Base-by-base conservation (phyloP, 2,329 filamentous ascomycete genomes). In the Elsinoe ampelina region DNA sequence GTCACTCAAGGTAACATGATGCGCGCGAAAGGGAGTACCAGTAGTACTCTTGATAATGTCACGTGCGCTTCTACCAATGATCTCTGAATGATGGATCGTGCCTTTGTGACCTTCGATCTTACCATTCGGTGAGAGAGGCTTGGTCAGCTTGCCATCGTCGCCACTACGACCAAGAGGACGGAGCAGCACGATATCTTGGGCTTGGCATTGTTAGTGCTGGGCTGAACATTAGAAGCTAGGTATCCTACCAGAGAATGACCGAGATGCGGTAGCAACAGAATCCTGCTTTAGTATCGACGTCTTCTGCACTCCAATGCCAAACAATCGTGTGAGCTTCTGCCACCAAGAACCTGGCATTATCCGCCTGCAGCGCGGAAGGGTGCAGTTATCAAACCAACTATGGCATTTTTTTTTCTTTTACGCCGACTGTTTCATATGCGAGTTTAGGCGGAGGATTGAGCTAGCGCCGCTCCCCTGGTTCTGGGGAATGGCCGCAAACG, bases 1-100 rank as follows among this genome's bases (percentile, higher is more conserved):
- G 69, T 89, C 84, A 48, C 84, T 83, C 57, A 93, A 72, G 0
- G 84, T 84, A 13, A 87, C 85, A 61, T 82, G 79, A 55, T 80
- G 78, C 39, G 89, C 65, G 59, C 82, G 75, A 58, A 80, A 81
- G 3, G 75, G 66, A 59, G 62, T 63, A 67, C 77, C 77, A 1
- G 59, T 61, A 12, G 72, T 75, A 47, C 83, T 79, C 36, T 71
- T 67, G 10, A 89, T 72, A n/a, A 76, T 65, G 61, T 86, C 82
- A 59, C 85, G 77, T 3, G 79, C 68, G 39, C 71, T 70, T 60
- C 77, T 80, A 38, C 85, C 86, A 63, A 91, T 85, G 57, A 90
- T 79, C 36, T 82, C 77, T 54, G 72, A 68, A 55, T 80, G 77
- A 0, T 67, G 60, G 10, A 85, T 63, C 0, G 66, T 65, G 5